Percentiles rank a stretch among this genome's conserved stretches.
phyloP scores from a whole-genome alignment of 2,329 filamentous ascomycete genomes.

The Trichoderma cornu-damae region DNA sequence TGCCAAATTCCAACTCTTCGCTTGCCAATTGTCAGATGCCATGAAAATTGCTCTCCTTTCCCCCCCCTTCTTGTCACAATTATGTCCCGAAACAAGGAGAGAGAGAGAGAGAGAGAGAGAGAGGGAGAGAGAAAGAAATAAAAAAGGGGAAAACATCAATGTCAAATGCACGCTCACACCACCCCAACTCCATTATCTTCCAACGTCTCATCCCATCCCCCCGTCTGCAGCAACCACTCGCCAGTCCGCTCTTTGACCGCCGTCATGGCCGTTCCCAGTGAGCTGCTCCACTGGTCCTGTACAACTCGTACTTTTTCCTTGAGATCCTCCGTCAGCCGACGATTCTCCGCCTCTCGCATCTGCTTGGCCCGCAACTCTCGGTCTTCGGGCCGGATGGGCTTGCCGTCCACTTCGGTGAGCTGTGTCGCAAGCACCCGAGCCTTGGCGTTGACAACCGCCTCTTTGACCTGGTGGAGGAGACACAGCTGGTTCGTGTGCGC shows the following conservation, averaged over 20 bases:
- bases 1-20: conserved; percentile 17
- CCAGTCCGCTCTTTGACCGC: conserved; percentile 70
- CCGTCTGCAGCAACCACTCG: conserved; percentile 65
- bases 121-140: not conserved
- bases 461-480: conserved; percentile 83
- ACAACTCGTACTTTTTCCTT: conserved; percentile 91
- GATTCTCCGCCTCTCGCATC: conserved; percentile 62
- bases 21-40: not conserved
- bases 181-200: conserved; percentile 50
- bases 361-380: conserved; percentile 43
- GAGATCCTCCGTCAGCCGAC: conserved; percentile 71
- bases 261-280: conserved; percentile 71
- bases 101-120: not conserved
- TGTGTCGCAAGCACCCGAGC: conserved; percentile 64
- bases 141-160: not conserved
- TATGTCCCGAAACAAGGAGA: too few relatives aligned
- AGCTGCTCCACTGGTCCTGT: conserved; percentile 85
- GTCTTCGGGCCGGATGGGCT: conserved; percentile 31
- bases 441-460: conserved; percentile 65
- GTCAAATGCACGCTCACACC: not conserved
- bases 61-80: not conserved
- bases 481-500: conserved; percentile 87
- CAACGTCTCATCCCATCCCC: conserved; percentile 82
- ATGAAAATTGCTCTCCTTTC: not conserved
- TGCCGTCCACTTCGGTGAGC: conserved; percentile 39